phyloP scores from a whole-genome alignment of 495 filamentous ascomycete genomes.

The Jackrogersella multiformis region DNA sequence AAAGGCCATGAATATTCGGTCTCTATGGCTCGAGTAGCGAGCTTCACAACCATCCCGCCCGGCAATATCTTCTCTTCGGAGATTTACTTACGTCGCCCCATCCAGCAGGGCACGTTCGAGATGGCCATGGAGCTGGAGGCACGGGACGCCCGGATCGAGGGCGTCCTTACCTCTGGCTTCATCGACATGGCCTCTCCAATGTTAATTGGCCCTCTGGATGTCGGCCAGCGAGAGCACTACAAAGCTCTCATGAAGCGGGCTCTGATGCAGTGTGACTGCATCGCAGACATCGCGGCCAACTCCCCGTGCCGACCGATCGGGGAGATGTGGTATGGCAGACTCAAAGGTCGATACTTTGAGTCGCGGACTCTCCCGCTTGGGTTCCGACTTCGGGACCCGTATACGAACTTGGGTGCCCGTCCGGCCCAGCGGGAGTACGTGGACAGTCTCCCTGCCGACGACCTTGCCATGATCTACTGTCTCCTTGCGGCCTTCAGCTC shows the following conservation, averaged over 20 bases:
- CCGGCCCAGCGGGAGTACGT: constrained; percentile 35
- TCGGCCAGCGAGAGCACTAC: constrained; percentile 9
- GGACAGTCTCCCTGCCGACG: constrained; percentile 16
- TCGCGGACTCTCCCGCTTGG: not conserved
- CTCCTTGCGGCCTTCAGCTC: constrained; percentile 13
- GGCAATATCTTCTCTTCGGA: constrained; percentile 41
- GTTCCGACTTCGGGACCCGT: constrained; percentile 24
- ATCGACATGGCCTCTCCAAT: not conserved
- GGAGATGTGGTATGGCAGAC: not conserved
- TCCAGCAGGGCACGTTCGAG: constrained; percentile 26
- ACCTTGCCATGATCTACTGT: constrained; percentile 39
- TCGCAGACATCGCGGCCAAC: constrained; percentile 34
- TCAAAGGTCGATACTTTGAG: not conserved
- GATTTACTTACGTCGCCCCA: constrained; percentile 10
- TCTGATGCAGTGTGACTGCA: constrained; percentile 26
- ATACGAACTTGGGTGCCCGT: constrained; percentile 35
- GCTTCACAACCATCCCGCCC: constrained; percentile 6
- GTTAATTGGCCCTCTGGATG: not conserved
- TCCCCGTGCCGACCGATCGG: not conserved
- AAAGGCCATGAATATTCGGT: constrained; percentile 38
- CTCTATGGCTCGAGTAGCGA: constrained; percentile 4
- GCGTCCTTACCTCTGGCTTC: constrained; percentile 19
- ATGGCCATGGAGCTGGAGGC: constrained; percentile 42
- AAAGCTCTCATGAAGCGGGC: constrained; percentile 16
- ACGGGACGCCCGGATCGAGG: constrained; percentile 31